Evolutionary conservation across 192 early-diverging fungal genomes (phyloP).

Genomic region (Chytriomyces hyalinus): DNA sequence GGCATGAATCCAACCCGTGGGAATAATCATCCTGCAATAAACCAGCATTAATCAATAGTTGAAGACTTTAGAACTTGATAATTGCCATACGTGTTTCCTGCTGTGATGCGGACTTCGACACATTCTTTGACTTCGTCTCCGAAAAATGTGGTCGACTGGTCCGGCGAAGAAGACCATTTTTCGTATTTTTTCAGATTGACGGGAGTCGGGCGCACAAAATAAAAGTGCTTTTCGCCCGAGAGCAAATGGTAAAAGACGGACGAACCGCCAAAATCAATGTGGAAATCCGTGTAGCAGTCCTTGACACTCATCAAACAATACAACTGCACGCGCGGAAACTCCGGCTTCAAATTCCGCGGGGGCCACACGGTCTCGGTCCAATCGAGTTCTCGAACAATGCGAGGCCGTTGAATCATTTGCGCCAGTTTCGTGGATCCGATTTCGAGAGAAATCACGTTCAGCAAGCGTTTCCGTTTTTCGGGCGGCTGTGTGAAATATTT

Average conservation of each 20-base stretch:
- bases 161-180: conserved; percentile 86
- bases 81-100: conserved; percentile 81
- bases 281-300: conserved; percentile 86
- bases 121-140: conserved; percentile 83
- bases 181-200: conserved; percentile 87
- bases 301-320: conserved; percentile 95
- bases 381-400: conserved; percentile 83
- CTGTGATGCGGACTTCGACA: conserved; percentile 72
- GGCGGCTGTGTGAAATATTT: conserved; percentile 69
- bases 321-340: conserved; percentile 85
- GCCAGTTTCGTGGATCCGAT: conserved; percentile 76
- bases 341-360: conserved; percentile 43
- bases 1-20: conserved; percentile 96
- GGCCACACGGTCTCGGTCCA: conserved; percentile 92
- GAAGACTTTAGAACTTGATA: neutral
- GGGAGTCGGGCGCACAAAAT: conserved; percentile 83
- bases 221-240: conserved; percentile 85
- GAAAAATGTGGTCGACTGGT: conserved; percentile 79
- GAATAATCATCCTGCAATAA: conserved; percentile 73
- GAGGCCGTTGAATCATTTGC: conserved; percentile 70
- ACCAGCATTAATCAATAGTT: neutral
- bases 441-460: conserved; percentile 89
- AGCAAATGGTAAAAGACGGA: conserved; percentile 93
- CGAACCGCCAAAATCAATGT: conserved; percentile 75
- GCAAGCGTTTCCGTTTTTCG: conserved; percentile 68